Evolutionary conservation across 495 filamentous ascomycete genomes (phyloP), one percentile per base, ranked within the genome.

Genomic region (Thozetella sp.): DNA sequence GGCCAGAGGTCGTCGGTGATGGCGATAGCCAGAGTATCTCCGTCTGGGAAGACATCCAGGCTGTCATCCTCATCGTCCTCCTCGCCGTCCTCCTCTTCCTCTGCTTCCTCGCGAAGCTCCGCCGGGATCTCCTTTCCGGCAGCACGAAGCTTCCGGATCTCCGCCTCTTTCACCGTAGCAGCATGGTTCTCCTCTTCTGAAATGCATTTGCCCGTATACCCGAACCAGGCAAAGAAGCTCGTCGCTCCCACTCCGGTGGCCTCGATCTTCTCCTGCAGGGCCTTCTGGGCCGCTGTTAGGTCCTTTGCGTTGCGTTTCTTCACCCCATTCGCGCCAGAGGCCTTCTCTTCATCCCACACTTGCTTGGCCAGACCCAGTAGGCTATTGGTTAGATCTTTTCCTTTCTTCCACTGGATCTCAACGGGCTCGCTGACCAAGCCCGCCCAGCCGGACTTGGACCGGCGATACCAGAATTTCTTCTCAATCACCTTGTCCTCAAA

Each of bases 211-310:
- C 90, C 86, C 30, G 84, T 81, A 79, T 83, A 97, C 43, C 87
- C 90, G 69, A 98, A 97, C 85, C 86, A 93, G 40, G 86, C 82
- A 71, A 97, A 98, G 80, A 98, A 97, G 76, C 87, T 92, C 15
- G 82, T 67, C 1, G 83, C 83, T 17, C 83, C 82, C 43, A 87
- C 80, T 27, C 83, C 81, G 48, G 74, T 82, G 11, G 72, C 54
- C 17, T 56, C 67, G 20, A 74, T 72, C 56, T 80, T 77, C 30
- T 67, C 72, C 67, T 76, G 69, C 55, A 71, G 59, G 13, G 54
- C 68, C 69, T 77, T 86, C 81, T 70, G 82, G 72, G 55, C 67
- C 65, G 17, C 59, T 51, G 17, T 52, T 60, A 48, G 43, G 17
- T 57, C 50, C 56, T 67, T 57, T 68, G 73, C 76, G 61, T 70